These are phyloP conservation scores for Fusarium sp. DNA, from an alignment of 2,329 filamentous ascomycete genomes.

Conservation along the genomic window DNA sequence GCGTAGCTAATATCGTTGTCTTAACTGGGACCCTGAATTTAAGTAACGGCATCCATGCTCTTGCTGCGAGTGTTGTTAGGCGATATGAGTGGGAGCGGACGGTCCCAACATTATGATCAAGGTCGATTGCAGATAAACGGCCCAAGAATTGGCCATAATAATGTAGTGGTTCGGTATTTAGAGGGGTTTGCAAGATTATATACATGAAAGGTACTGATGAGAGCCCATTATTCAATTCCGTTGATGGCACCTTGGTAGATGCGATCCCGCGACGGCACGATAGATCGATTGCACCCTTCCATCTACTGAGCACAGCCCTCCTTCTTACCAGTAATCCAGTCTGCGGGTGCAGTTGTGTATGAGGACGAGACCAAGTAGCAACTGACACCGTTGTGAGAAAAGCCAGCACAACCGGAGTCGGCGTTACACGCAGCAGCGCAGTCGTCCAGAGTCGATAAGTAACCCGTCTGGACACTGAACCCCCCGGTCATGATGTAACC, in stretches of 20 bases:
- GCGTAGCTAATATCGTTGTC: neutral
- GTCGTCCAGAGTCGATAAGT: neutral
- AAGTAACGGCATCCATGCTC: rapidly evolving
- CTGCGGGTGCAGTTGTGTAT: neutral
- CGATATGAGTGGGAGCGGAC: too few relatives aligned
- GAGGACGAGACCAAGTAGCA: neutral
- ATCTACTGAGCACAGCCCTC: neutral
- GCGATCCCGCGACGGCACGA: neutral
- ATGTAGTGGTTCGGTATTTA: too few relatives aligned
- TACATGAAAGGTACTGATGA: neutral
- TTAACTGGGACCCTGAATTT: rapidly evolving
- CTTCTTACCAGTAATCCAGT: neutral
- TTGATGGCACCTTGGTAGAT: neutral
- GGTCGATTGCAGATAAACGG: neutral
- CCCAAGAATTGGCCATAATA: neutral
- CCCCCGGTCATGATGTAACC: neutral
- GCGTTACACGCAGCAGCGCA: neutral
- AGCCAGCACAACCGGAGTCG: neutral
- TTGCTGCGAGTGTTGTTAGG: rapidly evolving
- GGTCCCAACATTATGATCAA: neutral
- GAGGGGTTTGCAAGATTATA: neutral
- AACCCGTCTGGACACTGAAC: neutral
- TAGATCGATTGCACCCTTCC: neutral
- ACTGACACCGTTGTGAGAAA: neutral
- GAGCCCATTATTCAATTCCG: too few relatives aligned